Evolutionary conservation across 495 filamentous ascomycete species (phyloP), one percentile per base, ranked within the genome.

Genomic region (Xylaria flabelliformis): DNA sequence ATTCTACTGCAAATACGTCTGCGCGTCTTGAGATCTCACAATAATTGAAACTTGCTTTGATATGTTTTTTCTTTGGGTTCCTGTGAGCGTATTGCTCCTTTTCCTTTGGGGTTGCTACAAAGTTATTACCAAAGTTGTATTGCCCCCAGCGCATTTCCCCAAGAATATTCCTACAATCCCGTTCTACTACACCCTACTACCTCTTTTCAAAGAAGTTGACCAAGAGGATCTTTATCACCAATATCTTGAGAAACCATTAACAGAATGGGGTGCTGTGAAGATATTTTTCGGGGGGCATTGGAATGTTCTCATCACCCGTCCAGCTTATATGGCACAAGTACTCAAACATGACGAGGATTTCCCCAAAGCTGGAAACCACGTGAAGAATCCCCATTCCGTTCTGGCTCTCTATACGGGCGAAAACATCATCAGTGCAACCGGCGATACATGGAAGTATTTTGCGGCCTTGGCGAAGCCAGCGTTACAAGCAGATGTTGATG

Each of bases 341-440:
- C 83, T 88, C 71, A 81, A 82, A n/a, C 78, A 86, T 39, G 84
- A 87, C 55, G 75, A 83, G 32, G 41, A 83, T 0, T 86, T 81
- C 56, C 71, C 76, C 0, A 87, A 87, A 73, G 78, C 77, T 13
- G 84, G 85, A 0, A 85, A 82, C 62, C 81, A 87, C 62, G 80
- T 82, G 46, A 87, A 87, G 79, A 84, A 85, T 5, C 84, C 83
- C 0, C 76, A 82, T 64, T 80, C 80, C 39, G 78, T 85, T 0
- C 75, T 86, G 26, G 83, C 84, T 1, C 72, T 75, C 29, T 78
- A 83, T 41, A 69, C 79, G 1, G 78, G 75, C 44, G 81, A 82
- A 50, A 84, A 84, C 71, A 80, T 84, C 62, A 80, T 84, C 58
- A 78, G 62, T 10, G 62, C 62, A 46, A 15, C 32, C 75, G 73